Conservation (phyloP, 208 protist genomes). For the Leptomonas pyrrhocoris region DNA sequence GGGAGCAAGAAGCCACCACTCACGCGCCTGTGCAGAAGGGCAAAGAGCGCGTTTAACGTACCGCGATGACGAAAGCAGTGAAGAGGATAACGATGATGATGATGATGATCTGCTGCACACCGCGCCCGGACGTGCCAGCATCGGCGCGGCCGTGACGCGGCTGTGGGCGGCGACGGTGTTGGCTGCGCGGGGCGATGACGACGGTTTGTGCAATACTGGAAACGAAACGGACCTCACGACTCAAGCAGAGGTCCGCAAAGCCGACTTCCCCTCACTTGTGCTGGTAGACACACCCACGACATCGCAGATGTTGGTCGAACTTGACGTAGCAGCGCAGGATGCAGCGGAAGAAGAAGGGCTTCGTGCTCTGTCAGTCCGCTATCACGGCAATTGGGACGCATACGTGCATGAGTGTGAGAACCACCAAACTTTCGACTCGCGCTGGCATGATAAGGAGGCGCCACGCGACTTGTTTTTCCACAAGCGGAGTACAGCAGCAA, state of each 20-base stretch:
- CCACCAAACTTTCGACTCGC: not conserved
- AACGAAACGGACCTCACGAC: no score
- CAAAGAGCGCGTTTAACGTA: not conserved
- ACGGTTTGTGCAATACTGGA: not conserved
- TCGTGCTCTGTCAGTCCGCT: constrained; percentile 1
- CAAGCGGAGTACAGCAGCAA: no score
- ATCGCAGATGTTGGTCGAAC: not conserved
- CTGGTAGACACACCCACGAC: not conserved
- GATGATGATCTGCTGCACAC: constrained; percentile 19
- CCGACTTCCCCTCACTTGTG: not conserved
- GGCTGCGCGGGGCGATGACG: not conserved
- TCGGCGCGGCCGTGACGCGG: constrained; percentile 16
- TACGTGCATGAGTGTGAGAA: not conserved
- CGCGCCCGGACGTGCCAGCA: constrained; percentile 19
- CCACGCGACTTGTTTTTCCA: no score
- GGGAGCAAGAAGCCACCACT: no score
- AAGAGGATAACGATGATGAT: not conserved
- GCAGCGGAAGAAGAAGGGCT: not conserved
- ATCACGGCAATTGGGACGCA: constrained; percentile 14
- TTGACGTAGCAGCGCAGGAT: not conserved
- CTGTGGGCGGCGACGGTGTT: constrained; percentile 13
- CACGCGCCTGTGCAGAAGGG: no score
- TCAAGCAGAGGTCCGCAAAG: no score
- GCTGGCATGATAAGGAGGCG: no score
- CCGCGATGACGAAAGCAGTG: not conserved